Conservation (phyloP, 176 grass and related monocot species). For the Otatea glauca region DNA sequence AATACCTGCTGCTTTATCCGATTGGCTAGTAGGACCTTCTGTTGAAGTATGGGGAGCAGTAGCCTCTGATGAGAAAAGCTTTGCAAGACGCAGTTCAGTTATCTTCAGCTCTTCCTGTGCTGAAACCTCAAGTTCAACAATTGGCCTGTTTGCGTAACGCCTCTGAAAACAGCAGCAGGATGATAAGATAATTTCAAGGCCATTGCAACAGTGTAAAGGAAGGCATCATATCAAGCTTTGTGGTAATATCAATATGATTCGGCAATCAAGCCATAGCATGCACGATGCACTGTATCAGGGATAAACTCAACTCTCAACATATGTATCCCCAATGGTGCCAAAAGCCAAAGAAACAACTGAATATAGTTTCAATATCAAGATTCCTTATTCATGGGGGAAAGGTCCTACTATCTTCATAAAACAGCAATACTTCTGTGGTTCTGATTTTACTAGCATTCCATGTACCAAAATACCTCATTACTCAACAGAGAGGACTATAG, state of each 20-base stretch:
- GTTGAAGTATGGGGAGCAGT: slow-evolving; percentile 29
- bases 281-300: neutral
- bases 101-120: slow-evolving; percentile 88
- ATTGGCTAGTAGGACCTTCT: slow-evolving; percentile 19
- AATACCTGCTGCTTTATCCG: slow-evolving; percentile 70
- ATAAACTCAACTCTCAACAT: slow-evolving; percentile 19
- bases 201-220: neutral
- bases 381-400: neutral
- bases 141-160: slow-evolving; percentile 84
- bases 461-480: neutral
- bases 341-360: slow-evolving; percentile 22
- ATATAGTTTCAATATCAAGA: neutral
- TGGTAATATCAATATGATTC: slow-evolving; percentile 12
- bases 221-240: neutral
- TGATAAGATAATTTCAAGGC: slow-evolving; percentile 15
- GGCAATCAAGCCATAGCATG: neutral
- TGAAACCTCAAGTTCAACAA: slow-evolving; percentile 83
- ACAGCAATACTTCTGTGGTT: neutral
- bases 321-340: neutral
- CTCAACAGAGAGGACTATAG: neutral
- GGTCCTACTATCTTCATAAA: neutral
- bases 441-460: slow-evolving; percentile 11
- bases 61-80: slow-evolving; percentile 62
- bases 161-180: slow-evolving; percentile 56
- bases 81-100: slow-evolving; percentile 76